Evolutionary conservation across 805 yeast species (phyloP).

Genomic region (Lipomyces japonicus): DNA sequence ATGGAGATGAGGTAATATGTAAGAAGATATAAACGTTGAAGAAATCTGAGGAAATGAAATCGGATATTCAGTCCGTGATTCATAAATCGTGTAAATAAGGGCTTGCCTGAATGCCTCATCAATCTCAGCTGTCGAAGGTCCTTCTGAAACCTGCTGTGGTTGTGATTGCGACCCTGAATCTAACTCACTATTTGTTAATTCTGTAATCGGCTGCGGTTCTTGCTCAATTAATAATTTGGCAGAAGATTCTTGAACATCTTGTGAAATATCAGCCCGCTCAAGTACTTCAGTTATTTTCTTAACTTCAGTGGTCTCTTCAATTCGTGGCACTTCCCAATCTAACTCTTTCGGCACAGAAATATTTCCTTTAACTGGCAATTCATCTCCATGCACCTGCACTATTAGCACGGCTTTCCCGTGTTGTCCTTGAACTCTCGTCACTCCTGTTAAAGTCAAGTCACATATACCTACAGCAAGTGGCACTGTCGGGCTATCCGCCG

Average conservation of each 20-base stretch:
- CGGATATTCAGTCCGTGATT: slow-evolving; percentile 38
- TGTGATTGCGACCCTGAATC: not conserved
- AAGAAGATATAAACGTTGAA: slow-evolving; percentile 70
- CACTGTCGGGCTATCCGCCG: slow-evolving; percentile 55
- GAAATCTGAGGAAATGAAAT: slow-evolving; percentile 63
- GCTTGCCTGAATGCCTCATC: slow-evolving; percentile 74
- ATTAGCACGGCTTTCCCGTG: slow-evolving; percentile 77
- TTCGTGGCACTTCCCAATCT: slow-evolving; percentile 30
- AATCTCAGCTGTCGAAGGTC: slow-evolving; percentile 48
- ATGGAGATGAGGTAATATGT: slow-evolving; percentile 71
- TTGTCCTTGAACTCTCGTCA: slow-evolving; percentile 45
- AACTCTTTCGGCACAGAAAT: slow-evolving; percentile 44
- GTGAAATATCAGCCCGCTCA: slow-evolving; percentile 4
- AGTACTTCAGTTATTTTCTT: slow-evolving; percentile 10
- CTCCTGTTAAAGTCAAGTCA: slow-evolving; percentile 45
- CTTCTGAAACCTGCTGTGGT: not conserved
- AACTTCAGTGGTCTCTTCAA: slow-evolving; percentile 17
- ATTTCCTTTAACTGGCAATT: slow-evolving; percentile 47
- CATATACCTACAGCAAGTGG: slow-evolving; percentile 71
- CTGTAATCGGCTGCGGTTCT: not conserved
- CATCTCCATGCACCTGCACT: slow-evolving; percentile 66
- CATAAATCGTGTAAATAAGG: slow-evolving; percentile 61
- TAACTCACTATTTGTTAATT: slow-evolving; percentile 16
- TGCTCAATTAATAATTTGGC: slow-evolving; percentile 6
- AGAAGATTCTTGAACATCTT: slow-evolving; percentile 10